Percentiles rank a stretch among this genome's conserved stretches.
Evolutionary conservation across 768 basidiomycete species (phyloP).

Genomic region (Dioszegia aurantiaca): DNA sequence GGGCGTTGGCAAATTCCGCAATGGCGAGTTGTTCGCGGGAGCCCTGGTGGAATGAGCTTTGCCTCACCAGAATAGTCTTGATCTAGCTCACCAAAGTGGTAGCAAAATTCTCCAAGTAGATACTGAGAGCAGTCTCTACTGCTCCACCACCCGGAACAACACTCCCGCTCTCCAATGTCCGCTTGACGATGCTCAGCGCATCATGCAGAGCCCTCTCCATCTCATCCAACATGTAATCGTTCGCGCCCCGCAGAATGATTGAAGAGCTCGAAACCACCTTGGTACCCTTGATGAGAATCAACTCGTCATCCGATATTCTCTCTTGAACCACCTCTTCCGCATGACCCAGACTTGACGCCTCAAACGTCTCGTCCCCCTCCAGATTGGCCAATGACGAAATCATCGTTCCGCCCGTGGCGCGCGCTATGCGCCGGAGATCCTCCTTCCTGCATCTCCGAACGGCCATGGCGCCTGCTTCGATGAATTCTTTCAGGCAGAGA

Average conservation of each 20-base stretch:
- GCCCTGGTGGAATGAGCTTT: constrained; percentile 60
- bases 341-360: constrained; percentile 79
- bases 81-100: constrained; percentile 75
- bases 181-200: constrained; percentile 89
- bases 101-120: constrained; percentile 98
- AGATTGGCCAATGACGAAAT: constrained; percentile 90
- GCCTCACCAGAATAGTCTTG: not conserved
- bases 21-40: constrained; percentile 98
- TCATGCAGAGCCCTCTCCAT: constrained; percentile 98
- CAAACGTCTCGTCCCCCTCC: constrained; percentile 97
- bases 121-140: constrained; percentile 92
- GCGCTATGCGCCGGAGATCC: constrained; percentile 92
- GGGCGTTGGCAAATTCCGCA: constrained; percentile 92
- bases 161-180: constrained; percentile 89
- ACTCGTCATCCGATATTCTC: constrained; percentile 95
- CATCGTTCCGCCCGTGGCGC: constrained; percentile 90
- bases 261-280: constrained; percentile 92
- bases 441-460: constrained; percentile 97
- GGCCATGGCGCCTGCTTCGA: constrained; percentile 98
- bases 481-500: constrained; percentile 94
- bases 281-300: constrained; percentile 95
- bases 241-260: constrained; percentile 90
- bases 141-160: constrained; percentile 98
- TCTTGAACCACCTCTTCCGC: constrained; percentile 97
- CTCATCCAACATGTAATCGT: constrained; percentile 99